A percentile compares a stretch with the other conserved stretches of the same genome.
Conservation (phyloP, 495 filamentous ascomycete genomes). For the Penicillium flavigenum region DNA sequence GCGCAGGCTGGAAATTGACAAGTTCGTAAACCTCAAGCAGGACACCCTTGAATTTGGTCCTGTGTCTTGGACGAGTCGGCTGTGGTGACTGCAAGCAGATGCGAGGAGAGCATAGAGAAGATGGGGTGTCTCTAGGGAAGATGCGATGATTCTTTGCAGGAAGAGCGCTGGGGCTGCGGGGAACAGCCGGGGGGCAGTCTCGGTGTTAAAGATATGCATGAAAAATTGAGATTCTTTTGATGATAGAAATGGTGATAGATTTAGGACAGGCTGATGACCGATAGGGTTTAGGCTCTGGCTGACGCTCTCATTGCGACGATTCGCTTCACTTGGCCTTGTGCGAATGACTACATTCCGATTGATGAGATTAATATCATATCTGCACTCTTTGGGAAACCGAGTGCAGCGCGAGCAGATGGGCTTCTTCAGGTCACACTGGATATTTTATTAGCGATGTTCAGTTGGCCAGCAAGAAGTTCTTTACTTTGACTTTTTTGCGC, state of each 20-base stretch:
- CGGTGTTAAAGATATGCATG: conserved; percentile 29
- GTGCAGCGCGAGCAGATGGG: conserved; percentile 33
- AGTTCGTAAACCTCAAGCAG: conserved; percentile 33
- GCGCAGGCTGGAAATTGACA: conserved; percentile 30
- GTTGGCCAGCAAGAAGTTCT: background rate
- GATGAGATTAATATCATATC: conserved; percentile 27
- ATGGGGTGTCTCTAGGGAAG: conserved; percentile 29
- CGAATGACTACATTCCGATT: background rate
- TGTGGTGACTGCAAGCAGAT: conserved; percentile 31
- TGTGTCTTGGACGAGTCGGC: conserved; percentile 26
- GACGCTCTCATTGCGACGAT: background rate
- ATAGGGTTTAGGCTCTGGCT: background rate
- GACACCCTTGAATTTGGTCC: conserved; percentile 13
- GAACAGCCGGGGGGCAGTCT: conserved; percentile 32
- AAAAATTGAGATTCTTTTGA: conserved; percentile 27
- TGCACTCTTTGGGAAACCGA: conserved; percentile 29
- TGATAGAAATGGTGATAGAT: conserved; percentile 23
- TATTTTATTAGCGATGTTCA: background rate
- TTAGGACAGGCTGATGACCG: conserved; percentile 19
- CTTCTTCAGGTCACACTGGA: conserved; percentile 31
- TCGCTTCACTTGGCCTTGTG: background rate
- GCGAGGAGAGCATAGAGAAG: conserved; percentile 35
- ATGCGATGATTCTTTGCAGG: conserved; percentile 26
- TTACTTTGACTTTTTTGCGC: conserved; percentile 37
- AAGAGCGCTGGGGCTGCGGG: conserved; percentile 30